Conservation (phyloP, 768 basidiomycete species). For the Boletus reticulatus region DNA sequence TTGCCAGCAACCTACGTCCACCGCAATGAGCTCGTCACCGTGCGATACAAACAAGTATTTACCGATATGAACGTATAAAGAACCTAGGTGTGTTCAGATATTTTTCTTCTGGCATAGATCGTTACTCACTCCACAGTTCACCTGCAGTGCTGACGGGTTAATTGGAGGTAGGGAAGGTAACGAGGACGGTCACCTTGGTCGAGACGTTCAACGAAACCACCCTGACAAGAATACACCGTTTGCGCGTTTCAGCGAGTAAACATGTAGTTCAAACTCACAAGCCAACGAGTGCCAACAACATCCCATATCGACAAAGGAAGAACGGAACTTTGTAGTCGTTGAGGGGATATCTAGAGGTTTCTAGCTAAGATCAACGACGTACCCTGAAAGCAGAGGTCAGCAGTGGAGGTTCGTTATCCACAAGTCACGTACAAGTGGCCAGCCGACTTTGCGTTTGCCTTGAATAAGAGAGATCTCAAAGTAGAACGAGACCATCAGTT, state of each 20-base stretch:
- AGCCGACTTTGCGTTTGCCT: slow-evolving; percentile 56
- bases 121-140: slow-evolving; percentile 56
- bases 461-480: slow-evolving; percentile 69
- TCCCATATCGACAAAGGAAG: slow-evolving; percentile 70
- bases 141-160: slow-evolving; percentile 29
- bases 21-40: neutral
- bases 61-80: slow-evolving; percentile 71
- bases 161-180: neutral
- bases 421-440: slow-evolving; percentile 59
- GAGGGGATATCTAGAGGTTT: neutral
- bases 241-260: neutral
- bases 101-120: neutral
- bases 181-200: slow-evolving; percentile 21
- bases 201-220: slow-evolving; percentile 56
- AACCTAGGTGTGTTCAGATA: slow-evolving; percentile 37
- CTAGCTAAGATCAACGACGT: slow-evolving; percentile 1
- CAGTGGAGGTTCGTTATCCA: neutral
- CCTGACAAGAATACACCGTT: slow-evolving; percentile 31
- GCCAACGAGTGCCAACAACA: slow-evolving; percentile 63
- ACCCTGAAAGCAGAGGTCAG: slow-evolving; percentile 18
- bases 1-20: slow-evolving; percentile 24
- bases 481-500: slow-evolving; percentile 56
- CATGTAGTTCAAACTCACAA: slow-evolving; percentile 39
- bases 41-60: slow-evolving; percentile 14
- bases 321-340: slow-evolving; percentile 47